Percentiles rank a stretch among this genome's conserved stretches.
phyloP scores from a whole-genome alignment of 495 filamentous ascomycete species.

The Bryoglossum gracile region DNA sequence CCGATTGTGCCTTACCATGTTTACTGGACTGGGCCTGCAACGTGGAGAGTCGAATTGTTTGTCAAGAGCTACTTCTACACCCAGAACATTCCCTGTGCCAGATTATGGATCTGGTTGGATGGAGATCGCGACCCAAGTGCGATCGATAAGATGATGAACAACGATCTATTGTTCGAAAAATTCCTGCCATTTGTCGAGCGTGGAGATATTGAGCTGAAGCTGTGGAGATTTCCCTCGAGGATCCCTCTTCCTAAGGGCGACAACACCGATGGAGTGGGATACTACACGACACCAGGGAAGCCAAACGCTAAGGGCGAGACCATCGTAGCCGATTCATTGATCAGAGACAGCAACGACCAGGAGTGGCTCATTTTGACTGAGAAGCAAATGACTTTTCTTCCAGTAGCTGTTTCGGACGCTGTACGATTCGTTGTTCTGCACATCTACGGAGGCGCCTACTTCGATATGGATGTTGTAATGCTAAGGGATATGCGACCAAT shows the following conservation, averaged over 20 bases:
- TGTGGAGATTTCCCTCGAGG: slow-evolving; percentile 46
- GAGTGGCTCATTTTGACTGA: slow-evolving; percentile 45
- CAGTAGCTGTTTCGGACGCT: slow-evolving; percentile 37
- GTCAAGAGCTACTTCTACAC: slow-evolving; percentile 52
- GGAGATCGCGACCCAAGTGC: slow-evolving; percentile 40
- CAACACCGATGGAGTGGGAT: slow-evolving; percentile 32
- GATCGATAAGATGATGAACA: slow-evolving; percentile 38
- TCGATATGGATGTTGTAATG: slow-evolving; percentile 53
- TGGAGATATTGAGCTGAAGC: slow-evolving; percentile 44
- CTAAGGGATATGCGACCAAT: slow-evolving; percentile 49
- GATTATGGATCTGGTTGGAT: slow-evolving; percentile 49
- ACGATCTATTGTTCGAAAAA: slow-evolving; percentile 42
- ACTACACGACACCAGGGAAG: slow-evolving; percentile 34
- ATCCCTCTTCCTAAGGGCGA: slow-evolving; percentile 43
- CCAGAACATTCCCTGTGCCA: slow-evolving; percentile 47
- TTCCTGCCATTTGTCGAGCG: slow-evolving; percentile 47
- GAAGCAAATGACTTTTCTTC: slow-evolving; percentile 44
- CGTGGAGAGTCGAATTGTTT: slow-evolving; percentile 51
- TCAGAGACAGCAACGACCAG: slow-evolving; percentile 37
- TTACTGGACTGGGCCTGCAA: slow-evolving; percentile 52
- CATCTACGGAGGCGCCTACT: slow-evolving; percentile 47
- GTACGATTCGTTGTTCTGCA: slow-evolving; percentile 50
- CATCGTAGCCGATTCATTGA: slow-evolving; percentile 40
- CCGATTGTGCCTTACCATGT: slow-evolving; percentile 50
- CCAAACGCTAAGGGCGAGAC: slow-evolving; percentile 34